Base-by-base conservation (phyloP, 805 yeast genomes). In the Jamesozyma lodderae region DNA sequence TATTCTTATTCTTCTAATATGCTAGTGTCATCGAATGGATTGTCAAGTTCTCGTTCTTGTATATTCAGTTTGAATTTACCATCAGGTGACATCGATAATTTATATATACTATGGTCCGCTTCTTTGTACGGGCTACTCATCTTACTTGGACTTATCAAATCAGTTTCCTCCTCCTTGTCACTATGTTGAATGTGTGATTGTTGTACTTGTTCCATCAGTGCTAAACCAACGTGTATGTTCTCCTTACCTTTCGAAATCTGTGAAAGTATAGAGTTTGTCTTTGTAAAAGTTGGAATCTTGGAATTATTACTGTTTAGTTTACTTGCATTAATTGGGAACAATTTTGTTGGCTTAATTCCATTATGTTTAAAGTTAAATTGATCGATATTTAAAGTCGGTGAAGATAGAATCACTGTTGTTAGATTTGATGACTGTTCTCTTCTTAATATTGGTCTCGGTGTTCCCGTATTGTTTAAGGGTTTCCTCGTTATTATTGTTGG, bases 71-170 rank as follows among this genome's bases (percentile, higher is more conserved):
- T 48, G 36, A 49, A 49, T 31, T 52, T 58, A 4, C 62, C 63
- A 18, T 53, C 62, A 2, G 60, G 61, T 2, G 62, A 55, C 46
- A 43, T 47, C 4, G 55, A 52, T 17, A 58, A 43, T 35, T 49
- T 51, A 39, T 57, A 58, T 3, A 57, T 45, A 29, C 60, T 53
- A 34, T 54, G 53, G 7, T 53, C 49, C 8, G 57, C 51, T 35
- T 53, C 61, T 29, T 45, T 48, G 17, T 46, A 48, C 10, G 61
- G 60, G 25, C 60, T 55, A 24, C 53, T 49, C n/a, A 45, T 33
- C 35, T 25, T 35, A 4, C 5, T 17, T 8, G 31, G 34, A 18
- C 34, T 31, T 5, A n/a, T 20, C n/a, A 26, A 18, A 17, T 30
- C 8, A 5, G 8, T 17, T 9, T 35, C 32, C 8, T 22, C 22